Conservation (phyloP, 768 basidiomycete genomes). For the Termitomyces sp. region DNA sequence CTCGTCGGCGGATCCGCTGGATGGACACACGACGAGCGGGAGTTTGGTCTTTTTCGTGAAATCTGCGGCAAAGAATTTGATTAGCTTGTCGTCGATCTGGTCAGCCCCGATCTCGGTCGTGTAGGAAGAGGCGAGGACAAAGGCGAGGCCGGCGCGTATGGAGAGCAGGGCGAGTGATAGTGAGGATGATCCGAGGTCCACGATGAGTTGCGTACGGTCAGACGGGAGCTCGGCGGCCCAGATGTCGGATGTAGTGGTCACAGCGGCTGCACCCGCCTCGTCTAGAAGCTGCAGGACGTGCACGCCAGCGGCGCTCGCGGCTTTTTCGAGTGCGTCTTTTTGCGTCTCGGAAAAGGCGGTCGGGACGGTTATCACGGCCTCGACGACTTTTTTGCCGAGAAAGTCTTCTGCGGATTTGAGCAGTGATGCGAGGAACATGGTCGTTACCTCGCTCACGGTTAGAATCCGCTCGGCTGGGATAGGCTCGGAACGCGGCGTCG, state of each 20-base stretch:
- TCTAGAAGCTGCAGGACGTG: conserved; percentile 83
- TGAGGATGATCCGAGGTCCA: conserved; percentile 78
- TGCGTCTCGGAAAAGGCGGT: conserved; percentile 68
- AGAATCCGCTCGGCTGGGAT: conserved; percentile 61
- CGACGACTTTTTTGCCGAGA: conserved; percentile 71
- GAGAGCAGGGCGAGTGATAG: conserved; percentile 67
- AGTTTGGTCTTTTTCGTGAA: conserved; percentile 95
- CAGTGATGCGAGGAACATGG: conserved; percentile 82
- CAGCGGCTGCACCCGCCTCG: conserved; percentile 75
- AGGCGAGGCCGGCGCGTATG: conserved; percentile 69
- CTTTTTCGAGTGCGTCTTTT: conserved; percentile 62
- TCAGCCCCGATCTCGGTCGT: conserved; percentile 54
- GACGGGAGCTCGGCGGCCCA: conserved; percentile 35
- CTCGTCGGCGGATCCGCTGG: conserved; percentile 54
- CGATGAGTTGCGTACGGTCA: conserved; percentile 75
- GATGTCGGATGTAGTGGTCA: conserved; percentile 44
- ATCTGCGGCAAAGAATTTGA: conserved; percentile 91
- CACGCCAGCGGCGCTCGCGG: conserved; percentile 78
- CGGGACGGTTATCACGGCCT: conserved; percentile 83
- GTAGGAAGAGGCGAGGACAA: conserved; percentile 52
- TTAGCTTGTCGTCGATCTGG: conserved; percentile 73
- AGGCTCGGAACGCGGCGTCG: conserved; percentile 75
- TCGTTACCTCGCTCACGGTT: conserved; percentile 77
- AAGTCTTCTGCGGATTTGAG: conserved; percentile 88
- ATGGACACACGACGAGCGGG: conserved; percentile 58